A percentile compares a stretch with the other conserved stretches of the same genome.
Conservation (phyloP, 345 rosid genomes). For the Salix purpurea region DNA sequence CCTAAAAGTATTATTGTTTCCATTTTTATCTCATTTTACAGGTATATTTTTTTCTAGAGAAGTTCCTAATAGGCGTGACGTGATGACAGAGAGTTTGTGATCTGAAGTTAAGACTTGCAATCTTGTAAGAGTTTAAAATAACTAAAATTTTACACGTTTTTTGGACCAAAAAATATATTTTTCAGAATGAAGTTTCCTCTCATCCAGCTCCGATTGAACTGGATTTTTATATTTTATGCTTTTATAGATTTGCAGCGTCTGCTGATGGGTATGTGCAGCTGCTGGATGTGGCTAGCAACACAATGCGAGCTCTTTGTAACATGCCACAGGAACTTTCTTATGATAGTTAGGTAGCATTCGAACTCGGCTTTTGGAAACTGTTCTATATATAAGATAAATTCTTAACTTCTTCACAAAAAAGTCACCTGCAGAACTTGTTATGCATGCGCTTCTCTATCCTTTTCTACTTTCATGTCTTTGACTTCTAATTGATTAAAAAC, state of each 20-base stretch:
- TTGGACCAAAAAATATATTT: too few species aligned
- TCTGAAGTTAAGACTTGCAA: too few species aligned
- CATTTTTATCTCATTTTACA: neutral
- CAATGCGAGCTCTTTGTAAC: conserved; percentile 60
- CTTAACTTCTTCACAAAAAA: neutral
- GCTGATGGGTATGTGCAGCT: conserved; percentile 97
- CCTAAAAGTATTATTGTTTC: neutral
- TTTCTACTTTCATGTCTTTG: neutral
- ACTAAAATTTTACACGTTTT: fast-evolving
- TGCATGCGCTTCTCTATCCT: neutral
- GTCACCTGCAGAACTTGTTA: neutral
- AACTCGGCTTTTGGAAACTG: neutral
- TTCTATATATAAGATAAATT: too few species aligned
- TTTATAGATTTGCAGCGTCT: conserved; percentile 54
- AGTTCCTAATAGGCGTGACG: too few species aligned
- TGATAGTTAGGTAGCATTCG: conserved; percentile 21
- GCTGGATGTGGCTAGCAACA: conserved; percentile 67
- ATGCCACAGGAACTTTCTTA: conserved; percentile 67
- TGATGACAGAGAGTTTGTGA: too few species aligned
- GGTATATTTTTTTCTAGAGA: neutral
- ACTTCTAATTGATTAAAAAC: neutral
- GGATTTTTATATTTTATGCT: neutral
- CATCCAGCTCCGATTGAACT: neutral
- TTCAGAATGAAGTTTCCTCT: too few species aligned
- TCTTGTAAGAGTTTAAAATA: too few species aligned